Percentiles rank a stretch among this genome's conserved stretches.
Conservation (phyloP, 371 early-diverging fungal genomes). For the Umbelopsis sp. region DNA sequence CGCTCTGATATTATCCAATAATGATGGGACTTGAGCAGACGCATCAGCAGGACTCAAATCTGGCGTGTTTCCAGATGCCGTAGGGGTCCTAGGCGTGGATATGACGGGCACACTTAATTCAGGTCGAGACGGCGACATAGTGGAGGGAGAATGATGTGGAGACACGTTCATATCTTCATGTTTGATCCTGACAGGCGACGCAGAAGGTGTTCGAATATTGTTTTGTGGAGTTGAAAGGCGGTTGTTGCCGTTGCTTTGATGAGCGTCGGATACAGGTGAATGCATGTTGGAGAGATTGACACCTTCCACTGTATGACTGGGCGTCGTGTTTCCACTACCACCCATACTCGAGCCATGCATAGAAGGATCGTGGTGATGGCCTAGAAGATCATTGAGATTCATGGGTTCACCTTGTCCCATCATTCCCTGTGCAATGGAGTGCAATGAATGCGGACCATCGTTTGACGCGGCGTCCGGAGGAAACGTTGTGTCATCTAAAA, state of each 20-base stretch:
- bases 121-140: background rate
- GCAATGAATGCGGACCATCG: background rate
- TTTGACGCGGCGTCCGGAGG: constrained; percentile 4
- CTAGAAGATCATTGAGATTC: constrained; percentile 2
- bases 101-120: background rate
- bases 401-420: background rate
- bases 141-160: background rate
- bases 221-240: background rate
- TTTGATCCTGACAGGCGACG: background rate
- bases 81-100: background rate
- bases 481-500: constrained; percentile 15
- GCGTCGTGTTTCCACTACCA: background rate
- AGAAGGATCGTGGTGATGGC: background rate
- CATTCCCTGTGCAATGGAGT: constrained; percentile 8
- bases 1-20: constrained; percentile 10
- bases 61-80: background rate
- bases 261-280: background rate
- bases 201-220: background rate
- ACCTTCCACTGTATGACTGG: background rate
- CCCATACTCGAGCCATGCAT: background rate
- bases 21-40: constrained; percentile 14
- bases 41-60: constrained; percentile 10
- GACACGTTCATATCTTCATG: background rate
- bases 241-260: background rate
- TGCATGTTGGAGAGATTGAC: background rate